Base-by-base conservation (phyloP, 179 eudicot species). In the Vitellaria paradoxa region DNA sequence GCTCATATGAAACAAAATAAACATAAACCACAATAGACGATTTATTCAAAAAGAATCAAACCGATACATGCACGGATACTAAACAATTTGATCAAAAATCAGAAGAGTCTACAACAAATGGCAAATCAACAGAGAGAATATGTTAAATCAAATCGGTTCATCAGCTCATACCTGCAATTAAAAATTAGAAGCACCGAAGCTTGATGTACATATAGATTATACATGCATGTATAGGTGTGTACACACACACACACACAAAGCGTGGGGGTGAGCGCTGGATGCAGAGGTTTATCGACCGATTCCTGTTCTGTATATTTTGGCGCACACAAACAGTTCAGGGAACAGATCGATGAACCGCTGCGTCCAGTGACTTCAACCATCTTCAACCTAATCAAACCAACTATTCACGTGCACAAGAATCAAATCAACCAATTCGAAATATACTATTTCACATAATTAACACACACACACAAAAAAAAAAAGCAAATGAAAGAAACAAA, bases 271-370 rank as follows among this genome's bases (percentile, higher is more conserved):
- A 87, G 82, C 94, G 66, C 91, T 91, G 94, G 94, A 91, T 91
- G 94, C 94, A 91, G 94, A 89, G 94, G 94, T 89, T 91, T 89
- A 91, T 91, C 94, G 92, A 91, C 73, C 94, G 81, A 86, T 88
- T 89, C 77, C 89, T 87, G 89, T 61, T 52, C 78, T 70, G 75
- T 68, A 37, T 10, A 45, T 47, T 17, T 24, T 2, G 68, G 17
- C 6, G 14, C 13, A 14, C 10, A 26, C 24, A 47, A 50, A 30
- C 9, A 65, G 56, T 24, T 74, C 82, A 81, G 75, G 80, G 87
- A 84, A 84, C 81, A 76, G 81, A 84, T 84, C 87, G 87, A 84
- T 81, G 84, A 84, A 84, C 87, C 87, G 87, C 87, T 84, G 87
- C 78, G 70, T 84, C 87, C 87, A 84, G 84, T 61, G 84, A 67